These are phyloP conservation scores for Venturia carpophila DNA, from an alignment of 2,329 filamentous ascomycete genomes.

Conservation along the genomic window DNA sequence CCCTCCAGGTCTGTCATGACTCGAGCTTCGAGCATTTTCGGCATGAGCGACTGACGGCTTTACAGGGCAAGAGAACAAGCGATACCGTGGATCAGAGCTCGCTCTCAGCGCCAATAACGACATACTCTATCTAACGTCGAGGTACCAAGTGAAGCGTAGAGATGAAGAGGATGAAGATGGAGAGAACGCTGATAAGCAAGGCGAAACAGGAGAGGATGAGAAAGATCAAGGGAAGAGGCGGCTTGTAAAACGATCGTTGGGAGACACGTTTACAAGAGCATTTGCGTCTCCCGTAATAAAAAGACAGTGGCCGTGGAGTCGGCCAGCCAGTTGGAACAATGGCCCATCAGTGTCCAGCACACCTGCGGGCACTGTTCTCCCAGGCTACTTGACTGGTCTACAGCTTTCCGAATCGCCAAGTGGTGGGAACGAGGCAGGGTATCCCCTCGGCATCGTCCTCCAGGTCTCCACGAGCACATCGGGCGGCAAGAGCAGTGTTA, in stretches of 20 bases:
- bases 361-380: background rate
- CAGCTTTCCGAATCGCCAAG: constrained; percentile 1
- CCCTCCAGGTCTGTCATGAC: constrained; percentile 12
- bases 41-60: background rate
- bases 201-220: background rate
- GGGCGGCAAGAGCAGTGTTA: constrained; percentile 2
- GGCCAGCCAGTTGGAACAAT: background rate
- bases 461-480: constrained; percentile 14
- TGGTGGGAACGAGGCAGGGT: background rate
- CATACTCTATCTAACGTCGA: constrained; percentile 8
- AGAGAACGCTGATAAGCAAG: background rate
- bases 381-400: constrained; percentile 5
- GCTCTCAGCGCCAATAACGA: constrained; percentile 12
- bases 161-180: constrained; percentile 13
- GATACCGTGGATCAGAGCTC: constrained; percentile 9
- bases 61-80: background rate
- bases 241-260: background rate
- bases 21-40: background rate
- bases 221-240: background rate
- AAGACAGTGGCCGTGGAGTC: background rate
- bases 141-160: background rate
- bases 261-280: background rate
- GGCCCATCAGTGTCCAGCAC: background rate
- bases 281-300: background rate
- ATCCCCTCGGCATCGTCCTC: constrained; percentile 6